These are phyloP conservation scores for Phytophthora cajani DNA, from an alignment of 352 stramenopile genomes.

Conservation along the genomic window DNA sequence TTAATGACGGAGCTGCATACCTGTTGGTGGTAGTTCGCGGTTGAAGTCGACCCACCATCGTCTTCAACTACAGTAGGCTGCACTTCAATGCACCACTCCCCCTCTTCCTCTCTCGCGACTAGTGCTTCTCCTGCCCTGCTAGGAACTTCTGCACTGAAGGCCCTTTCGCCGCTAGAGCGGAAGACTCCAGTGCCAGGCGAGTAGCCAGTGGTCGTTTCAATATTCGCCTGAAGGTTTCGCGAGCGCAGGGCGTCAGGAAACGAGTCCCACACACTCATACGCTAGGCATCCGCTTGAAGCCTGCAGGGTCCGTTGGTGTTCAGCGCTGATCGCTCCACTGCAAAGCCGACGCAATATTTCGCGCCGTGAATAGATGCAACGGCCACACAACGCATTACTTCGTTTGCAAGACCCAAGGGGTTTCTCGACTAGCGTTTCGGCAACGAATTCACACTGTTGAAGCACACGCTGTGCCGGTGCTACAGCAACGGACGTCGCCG, in stretches of 20 bases:
- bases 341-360: slow-evolving; percentile 27
- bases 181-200: not conserved
- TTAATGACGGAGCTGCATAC: slow-evolving; percentile 6
- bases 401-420: not conserved
- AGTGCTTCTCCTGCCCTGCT: not conserved
- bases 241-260: not conserved
- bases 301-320: slow-evolving; percentile 19
- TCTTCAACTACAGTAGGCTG: not conserved
- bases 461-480: too few relatives aligned
- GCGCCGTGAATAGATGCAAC: slow-evolving; percentile 24
- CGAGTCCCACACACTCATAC: slow-evolving; percentile 11
- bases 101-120: too few relatives aligned
- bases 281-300: slow-evolving; percentile 11
- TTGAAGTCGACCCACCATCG: slow-evolving; percentile 28
- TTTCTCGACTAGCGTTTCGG: too few relatives aligned
- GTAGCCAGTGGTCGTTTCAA: slow-evolving; percentile 31
- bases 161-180: not conserved
- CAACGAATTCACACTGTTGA: too few relatives aligned
- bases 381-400: slow-evolving; percentile 6
- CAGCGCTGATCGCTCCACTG: slow-evolving; percentile 13
- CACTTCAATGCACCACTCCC: too few relatives aligned
- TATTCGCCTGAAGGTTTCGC: slow-evolving; percentile 31
- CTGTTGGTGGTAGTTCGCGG: slow-evolving; percentile 14
- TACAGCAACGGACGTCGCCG: too few relatives aligned
- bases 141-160: slow-evolving; percentile 27